Percentiles rank a stretch among this genome's conserved stretches.
These are phyloP conservation scores for Hibiscus mutabilis DNA, from an alignment of 345 rosid species.

Conservation along the genomic window DNA sequence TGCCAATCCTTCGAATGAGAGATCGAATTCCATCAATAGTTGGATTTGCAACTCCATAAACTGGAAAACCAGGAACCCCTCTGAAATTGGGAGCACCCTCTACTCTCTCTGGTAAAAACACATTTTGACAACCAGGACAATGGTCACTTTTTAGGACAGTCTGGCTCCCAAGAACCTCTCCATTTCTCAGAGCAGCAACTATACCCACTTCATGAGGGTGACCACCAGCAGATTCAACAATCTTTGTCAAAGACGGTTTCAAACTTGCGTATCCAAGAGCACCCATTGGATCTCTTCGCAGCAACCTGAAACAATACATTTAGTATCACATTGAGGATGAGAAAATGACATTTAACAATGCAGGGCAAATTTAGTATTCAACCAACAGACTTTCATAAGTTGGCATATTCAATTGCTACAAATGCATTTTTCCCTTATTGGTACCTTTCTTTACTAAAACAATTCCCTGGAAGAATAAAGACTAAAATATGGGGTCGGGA, in stretches of 20 bases:
- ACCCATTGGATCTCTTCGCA: slow-evolving; percentile 98
- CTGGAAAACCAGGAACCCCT: slow-evolving; percentile 94
- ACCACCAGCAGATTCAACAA: slow-evolving; percentile 72
- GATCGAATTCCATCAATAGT: slow-evolving; percentile 86
- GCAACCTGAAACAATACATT: slow-evolving; percentile 47
- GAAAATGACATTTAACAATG: neutral
- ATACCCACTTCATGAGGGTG: slow-evolving; percentile 88
- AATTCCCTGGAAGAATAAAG: neutral
- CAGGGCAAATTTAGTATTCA: neutral
- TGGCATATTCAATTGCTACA: neutral
- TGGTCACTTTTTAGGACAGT: slow-evolving; percentile 98
- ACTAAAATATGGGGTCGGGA: neutral
- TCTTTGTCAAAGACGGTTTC: slow-evolving; percentile 72
- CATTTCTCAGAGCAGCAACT: slow-evolving; percentile 84
- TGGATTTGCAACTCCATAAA: slow-evolving; percentile 99
- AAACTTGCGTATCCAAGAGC: slow-evolving; percentile 73
- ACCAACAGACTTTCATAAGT: neutral
- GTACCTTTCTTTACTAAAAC: neutral
- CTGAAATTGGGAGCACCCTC: slow-evolving; percentile 99
- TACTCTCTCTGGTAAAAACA: slow-evolving; percentile 73
- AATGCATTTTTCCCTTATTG: neutral
- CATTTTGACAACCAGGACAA: slow-evolving; percentile 90
- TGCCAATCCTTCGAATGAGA: slow-evolving; percentile 79
- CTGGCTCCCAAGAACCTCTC: slow-evolving; percentile 95
- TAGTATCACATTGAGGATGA: neutral